Evolutionary conservation across 2,329 filamentous ascomycete genomes (phyloP).

Genomic region (Triangularia verruculosa): DNA sequence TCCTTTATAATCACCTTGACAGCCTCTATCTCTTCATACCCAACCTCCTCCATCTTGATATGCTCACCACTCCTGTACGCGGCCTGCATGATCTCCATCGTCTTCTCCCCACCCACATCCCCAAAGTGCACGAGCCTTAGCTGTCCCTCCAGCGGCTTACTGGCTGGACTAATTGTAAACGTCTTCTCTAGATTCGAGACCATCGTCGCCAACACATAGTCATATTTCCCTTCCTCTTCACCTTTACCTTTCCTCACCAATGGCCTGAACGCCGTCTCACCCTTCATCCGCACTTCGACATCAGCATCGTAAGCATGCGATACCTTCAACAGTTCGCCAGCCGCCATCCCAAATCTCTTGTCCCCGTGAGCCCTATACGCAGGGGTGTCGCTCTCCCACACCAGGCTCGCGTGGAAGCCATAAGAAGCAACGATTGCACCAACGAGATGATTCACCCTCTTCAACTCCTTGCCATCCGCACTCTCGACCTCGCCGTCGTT

Average conservation of each 20-base stretch:
- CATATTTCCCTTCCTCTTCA: slow-evolving; percentile 44
- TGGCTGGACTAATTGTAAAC: slow-evolving; percentile 77
- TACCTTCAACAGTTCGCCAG: slow-evolving; percentile 64
- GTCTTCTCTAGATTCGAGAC: slow-evolving; percentile 79
- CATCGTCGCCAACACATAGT: slow-evolving; percentile 72
- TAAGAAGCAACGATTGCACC: slow-evolving; percentile 87
- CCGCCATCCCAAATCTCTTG: slow-evolving; percentile 81
- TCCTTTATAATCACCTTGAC: slow-evolving; percentile 66
- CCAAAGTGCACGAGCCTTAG: slow-evolving; percentile 75
- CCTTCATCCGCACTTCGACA: slow-evolving; percentile 35
- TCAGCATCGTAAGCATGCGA: slow-evolving; percentile 49
- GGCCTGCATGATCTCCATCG: slow-evolving; percentile 73
- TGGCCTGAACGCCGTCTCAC: not conserved
- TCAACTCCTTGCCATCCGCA: slow-evolving; percentile 29
- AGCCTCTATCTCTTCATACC: slow-evolving; percentile 68
- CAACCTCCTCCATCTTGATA: slow-evolving; percentile 54
- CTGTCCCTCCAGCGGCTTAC: slow-evolving; percentile 65
- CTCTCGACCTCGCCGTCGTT: slow-evolving; percentile 25
- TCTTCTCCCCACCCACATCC: slow-evolving; percentile 58
- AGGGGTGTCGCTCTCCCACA: slow-evolving; percentile 85
- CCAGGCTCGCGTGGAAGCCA: slow-evolving; percentile 83
- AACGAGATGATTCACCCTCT: slow-evolving; percentile 46
- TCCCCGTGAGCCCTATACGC: slow-evolving; percentile 75
- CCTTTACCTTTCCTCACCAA: not conserved
- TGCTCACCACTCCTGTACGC: slow-evolving; percentile 59